Percentiles rank a stretch among this genome's conserved stretches.
phyloP scores from a whole-genome alignment of 306 rosid genomes.

The Benincasa hispida region DNA sequence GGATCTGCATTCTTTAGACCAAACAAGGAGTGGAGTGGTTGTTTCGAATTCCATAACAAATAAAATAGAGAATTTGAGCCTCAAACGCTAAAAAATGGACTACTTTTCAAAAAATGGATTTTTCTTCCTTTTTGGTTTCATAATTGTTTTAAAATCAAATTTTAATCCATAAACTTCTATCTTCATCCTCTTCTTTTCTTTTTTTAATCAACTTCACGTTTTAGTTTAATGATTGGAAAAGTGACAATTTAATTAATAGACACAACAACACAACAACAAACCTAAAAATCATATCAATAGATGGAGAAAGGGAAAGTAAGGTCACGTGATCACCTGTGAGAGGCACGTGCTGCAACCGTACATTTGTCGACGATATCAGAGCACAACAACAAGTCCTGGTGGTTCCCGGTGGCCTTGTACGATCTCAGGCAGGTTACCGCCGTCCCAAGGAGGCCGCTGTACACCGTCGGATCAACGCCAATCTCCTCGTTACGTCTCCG shows the following conservation, averaged over 20 bases:
- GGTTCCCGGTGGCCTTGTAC: slow-evolving; percentile 41
- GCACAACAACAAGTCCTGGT: slow-evolving; percentile 43
- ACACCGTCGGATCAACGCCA: slow-evolving; percentile 60
- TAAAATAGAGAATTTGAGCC: too few relatives aligned
- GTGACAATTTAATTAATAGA: background rate
- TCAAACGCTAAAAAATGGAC: too few relatives aligned
- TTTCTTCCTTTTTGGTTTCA: too few relatives aligned
- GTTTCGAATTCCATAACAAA: too few relatives aligned
- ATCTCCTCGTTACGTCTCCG: background rate
- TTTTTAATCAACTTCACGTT: background rate
- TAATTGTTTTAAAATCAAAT: too few relatives aligned
- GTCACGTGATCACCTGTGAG: slow-evolving; percentile 34
- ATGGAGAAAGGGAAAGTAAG: background rate
- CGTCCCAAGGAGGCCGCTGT: slow-evolving; percentile 66
- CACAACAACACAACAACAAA: background rate
- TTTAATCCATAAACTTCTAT: too few relatives aligned
- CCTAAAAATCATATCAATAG: background rate
- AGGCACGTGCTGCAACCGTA: slow-evolving; percentile 35
- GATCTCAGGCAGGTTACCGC: slow-evolving; percentile 73
- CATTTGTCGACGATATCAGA: slow-evolving; percentile 51
- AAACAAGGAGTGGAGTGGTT: too few relatives aligned
- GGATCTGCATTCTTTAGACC: too few relatives aligned
- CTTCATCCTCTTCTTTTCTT: background rate
- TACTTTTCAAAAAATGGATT: too few relatives aligned
- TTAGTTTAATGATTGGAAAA: background rate